Evolutionary conservation across 2,329 filamentous ascomycete genomes (phyloP), one percentile per base, ranked within the genome.

Genomic region (Calonectria hongkongensis): DNA sequence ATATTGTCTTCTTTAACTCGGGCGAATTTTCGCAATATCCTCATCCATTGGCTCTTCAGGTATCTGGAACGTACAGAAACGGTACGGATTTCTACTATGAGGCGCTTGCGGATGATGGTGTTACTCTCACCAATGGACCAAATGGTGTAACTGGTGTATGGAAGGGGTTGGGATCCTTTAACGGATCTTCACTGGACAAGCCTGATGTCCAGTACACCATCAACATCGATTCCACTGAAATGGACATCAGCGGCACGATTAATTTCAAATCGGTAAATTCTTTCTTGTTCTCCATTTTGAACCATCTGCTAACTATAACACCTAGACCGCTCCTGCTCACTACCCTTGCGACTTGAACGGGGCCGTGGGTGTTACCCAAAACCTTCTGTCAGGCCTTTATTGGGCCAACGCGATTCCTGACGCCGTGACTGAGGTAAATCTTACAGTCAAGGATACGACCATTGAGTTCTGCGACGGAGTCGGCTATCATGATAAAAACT

Each of bases 81-180:
- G 45, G 45, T 13, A 48, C 45, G n/a, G 45, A 48, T 13, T 48
- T 48, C 18, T 48, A 48, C 45, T 48, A 48, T 13, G 45, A 48
- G 5, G 45, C 45, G 2, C 45, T 48, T 27, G 45, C 45, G 13
- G 9, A 48, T 48, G 45, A 48, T 48, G 45, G 45, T 10, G 45
- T 27, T 25, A 48, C 45, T 2, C 25, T 48, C 21, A 27, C 21
- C 4, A 48, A 48, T 13, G 45, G 45, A 6, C 45, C 45, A 27
- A 27, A 13, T 27, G 45, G 45, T 5, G 13, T 48, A 13, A 48
- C 21, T 27, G 45, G 45, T 4, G 15, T 13, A 21, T 48, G 45
- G 45, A 48, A 48, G 9, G 45, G 45, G 7, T 12, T 48, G 4
- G 45, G 45, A 2, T 48, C 45, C n/a, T 48, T 48, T 13, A 10